A percentile compares a stretch with the other conserved stretches of the same genome.
phyloP scores from a whole-genome alignment of 176 grass and related monocot genomes.

The Cenchrus purpureus region DNA sequence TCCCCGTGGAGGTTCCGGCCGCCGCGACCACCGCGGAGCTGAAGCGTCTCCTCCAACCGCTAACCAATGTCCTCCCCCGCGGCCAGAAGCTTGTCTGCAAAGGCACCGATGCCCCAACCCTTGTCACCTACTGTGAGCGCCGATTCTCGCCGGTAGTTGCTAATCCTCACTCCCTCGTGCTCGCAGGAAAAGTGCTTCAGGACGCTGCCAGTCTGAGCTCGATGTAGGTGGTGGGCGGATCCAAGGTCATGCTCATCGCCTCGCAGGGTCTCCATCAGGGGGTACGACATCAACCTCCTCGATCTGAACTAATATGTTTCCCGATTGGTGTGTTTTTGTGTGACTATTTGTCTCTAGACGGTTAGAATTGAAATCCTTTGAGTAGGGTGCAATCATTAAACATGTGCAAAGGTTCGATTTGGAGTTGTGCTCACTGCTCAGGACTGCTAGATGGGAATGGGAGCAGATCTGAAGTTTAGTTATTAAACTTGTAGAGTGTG shows the following conservation, averaged over 20 bases:
- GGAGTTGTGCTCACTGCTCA: neutral
- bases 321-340: neutral
- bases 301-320: conserved; percentile 16
- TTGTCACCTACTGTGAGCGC: neutral
- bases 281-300: conserved; percentile 51
- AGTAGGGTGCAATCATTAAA: neutral
- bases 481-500: neutral
- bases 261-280: conserved; percentile 93
- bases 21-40: conserved; percentile 56
- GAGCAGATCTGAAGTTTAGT: neutral
- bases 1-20: conserved; percentile 58
- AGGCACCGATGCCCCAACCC: conserved; percentile 49
- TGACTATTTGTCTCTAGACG: neutral
- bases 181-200: conserved; percentile 75
- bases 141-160: neutral
- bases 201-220: conserved; percentile 61
- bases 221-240: conserved; percentile 62
- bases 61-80: conserved; percentile 90
- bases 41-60: conserved; percentile 87
- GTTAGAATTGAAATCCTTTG: conserved; percentile 3
- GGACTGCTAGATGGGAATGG: neutral
- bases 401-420: conserved; percentile 5
- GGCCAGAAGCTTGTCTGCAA: conserved; percentile 98
- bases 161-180: neutral
- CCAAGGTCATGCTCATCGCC: conserved; percentile 93